Base-by-base conservation (phyloP, 306 rosid genomes). In the Corylus heterophylla region DNA sequence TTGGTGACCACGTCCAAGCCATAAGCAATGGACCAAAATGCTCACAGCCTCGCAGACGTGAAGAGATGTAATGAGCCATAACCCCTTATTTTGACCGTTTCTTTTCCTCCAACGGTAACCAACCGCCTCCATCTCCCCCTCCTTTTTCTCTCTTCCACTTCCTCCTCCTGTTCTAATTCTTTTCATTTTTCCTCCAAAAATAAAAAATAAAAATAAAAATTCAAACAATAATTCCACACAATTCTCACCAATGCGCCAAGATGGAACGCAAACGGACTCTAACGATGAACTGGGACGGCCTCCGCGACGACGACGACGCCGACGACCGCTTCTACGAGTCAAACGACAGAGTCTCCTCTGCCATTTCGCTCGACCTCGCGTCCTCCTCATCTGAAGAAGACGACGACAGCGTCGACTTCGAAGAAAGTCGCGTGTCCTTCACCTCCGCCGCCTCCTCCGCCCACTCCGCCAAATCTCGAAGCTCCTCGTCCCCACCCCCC, bases 241-340 rank as follows among this genome's bases (percentile, higher is more conserved):
- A 4, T 49, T 22, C 52, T 17, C 20, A 14, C 29, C n/a, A 25
- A 71, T 70, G 74, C 81, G 5, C 69, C 76, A 18, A 48, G 75
- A 88, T 89, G 92, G 89, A 81, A 49, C 86, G 72, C 58, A 83
- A 87, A 66, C 86, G 69, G 80, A 88, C 89, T 1, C 22, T 89
- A 42, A 79, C 89, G 7, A 83, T 93, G 86, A 75, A 77, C 77
- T 93, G 94, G 96, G 92, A 81, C 4, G 87, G 84, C 77, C 96
- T 92, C 35, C 56, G 73, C 4, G 91, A 86, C 11, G 82, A 86
- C 2, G 90, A 81, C 35, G 90, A 39, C 35, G 25, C 25, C 2
- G 92, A 94, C 27, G 93, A 90, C 31, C 86, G 27, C 4, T 92
- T 92, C 70, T 90, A 90, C 12, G 98, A 94, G 35, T 79, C 88